Evolutionary conservation across 306 rosid genomes (phyloP), one percentile per base, ranked within the genome.

Genomic region (Fragaria ananassa): DNA sequence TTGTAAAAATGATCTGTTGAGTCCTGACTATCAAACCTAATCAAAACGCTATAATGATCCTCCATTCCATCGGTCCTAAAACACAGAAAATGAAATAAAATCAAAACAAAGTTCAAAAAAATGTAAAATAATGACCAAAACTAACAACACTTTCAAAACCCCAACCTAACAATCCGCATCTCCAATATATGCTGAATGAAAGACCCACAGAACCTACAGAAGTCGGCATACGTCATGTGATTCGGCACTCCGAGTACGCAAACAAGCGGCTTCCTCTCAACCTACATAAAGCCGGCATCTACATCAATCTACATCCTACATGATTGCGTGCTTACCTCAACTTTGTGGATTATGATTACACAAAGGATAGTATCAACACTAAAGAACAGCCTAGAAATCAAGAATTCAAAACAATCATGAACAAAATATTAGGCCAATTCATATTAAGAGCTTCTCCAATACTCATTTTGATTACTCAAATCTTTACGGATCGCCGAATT

Each of bases 151-250:
- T 51, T 8, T 58, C 35, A 12, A 34, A 21, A 41, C 39, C 35
- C 29, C 10, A 23, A 92, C 97, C 97, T 91, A 71, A 92, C 98
- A 80, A 90, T 93, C 65, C 98, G 89, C 98, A 94, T 90, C 80
- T 92, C 98, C 64, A 87, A 83, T 74, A 94, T 87, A 62, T 92
- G 92, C 47, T 84, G 92, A 81, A 94, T 84, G 82, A 94, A 94
- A 0, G 96, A 92, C 37, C 93, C 97, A 19, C 90, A 89, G 82
- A 95, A 95, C 64, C 91, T 95, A 79, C 97, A 95, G 79, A 95
- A 95, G 84, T 95, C 98, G 0, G 97, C 98, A 73, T 95, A 92
- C 0, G 96, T 95, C 98, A 95, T 92, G 86, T 95, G 93, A 86
- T 95, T 92, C 0, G 98, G 98, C 23, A 95, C 98, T 70, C 95